Conservation (phyloP, 2,329 filamentous ascomycete genomes). For the Metarhizium sp. region DNA sequence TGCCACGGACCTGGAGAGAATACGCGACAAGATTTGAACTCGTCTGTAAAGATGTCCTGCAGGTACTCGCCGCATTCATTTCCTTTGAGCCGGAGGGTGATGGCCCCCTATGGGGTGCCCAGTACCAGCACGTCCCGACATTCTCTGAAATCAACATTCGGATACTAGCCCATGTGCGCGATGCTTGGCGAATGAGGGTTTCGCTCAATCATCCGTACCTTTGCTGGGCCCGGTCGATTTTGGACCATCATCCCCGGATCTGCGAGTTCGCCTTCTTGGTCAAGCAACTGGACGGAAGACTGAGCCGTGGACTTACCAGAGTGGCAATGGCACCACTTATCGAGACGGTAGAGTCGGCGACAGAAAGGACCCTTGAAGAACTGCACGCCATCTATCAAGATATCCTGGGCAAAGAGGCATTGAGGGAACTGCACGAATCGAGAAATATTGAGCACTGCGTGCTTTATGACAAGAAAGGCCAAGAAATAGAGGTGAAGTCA, state of each 20-base stretch:
- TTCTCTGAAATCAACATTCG: neutral
- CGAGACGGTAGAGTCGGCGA: slow-evolving; percentile 2
- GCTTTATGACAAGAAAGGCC: slow-evolving; percentile 5
- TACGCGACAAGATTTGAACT: slow-evolving; percentile 10
- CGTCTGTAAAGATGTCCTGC: slow-evolving; percentile 7
- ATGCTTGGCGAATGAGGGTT: neutral
- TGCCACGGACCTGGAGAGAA: slow-evolving; percentile 12
- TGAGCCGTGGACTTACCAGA: neutral
- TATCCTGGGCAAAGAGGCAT: neutral
- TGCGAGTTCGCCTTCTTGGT: slow-evolving; percentile 9
- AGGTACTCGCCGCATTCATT: slow-evolving; percentile 10
- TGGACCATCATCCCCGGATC: neutral
- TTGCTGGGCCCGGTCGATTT: neutral
- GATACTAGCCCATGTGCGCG: neutral
- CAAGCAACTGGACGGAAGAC: neutral
- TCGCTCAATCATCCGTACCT: neutral
- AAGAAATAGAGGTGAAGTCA: slow-evolving; percentile 6
- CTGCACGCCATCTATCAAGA: neutral
- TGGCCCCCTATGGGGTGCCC: neutral
- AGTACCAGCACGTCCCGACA: neutral
- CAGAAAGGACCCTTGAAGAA: neutral
- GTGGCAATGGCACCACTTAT: neutral
- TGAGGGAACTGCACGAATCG: slow-evolving; percentile 3
- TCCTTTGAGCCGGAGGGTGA: slow-evolving; percentile 2
- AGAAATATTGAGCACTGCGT: slow-evolving; percentile 5